These are phyloP conservation scores for Saussurea involucrata DNA, from an alignment of 129 eudicot genomes.

Conservation along the genomic window DNA sequence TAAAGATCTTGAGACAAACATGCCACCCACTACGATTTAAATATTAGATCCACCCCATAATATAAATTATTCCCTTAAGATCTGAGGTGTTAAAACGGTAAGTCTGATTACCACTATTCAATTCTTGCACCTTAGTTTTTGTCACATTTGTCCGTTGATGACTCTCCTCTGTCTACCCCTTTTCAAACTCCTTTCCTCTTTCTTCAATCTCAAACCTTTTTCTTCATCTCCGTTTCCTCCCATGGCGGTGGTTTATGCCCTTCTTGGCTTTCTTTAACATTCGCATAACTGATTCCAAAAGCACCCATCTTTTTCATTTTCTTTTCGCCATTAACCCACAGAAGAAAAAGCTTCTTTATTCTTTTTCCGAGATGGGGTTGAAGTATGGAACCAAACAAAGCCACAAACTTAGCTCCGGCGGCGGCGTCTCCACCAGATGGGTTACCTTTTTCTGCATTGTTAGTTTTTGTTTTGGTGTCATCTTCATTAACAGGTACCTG, in stretches of 20 bases:
- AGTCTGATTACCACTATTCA: neutral
- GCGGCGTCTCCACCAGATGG: constrained; percentile 53
- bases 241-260: neutral
- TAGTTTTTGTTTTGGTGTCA: constrained; percentile 67
- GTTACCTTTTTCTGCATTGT: constrained; percentile 60
- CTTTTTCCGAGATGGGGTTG: constrained; percentile 33
- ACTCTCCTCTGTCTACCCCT: constrained; percentile 13
- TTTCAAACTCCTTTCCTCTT: constrained; percentile 23
- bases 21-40: constrained; percentile 19
- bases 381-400: constrained; percentile 39
- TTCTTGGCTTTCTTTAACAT: neutral
- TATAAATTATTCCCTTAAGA: constrained; percentile 12
- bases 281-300: neutral
- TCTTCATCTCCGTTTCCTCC: neutral
- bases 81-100: constrained; percentile 24
- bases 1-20: constrained; percentile 33
- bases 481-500: constrained; percentile 58
- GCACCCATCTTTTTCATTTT: neutral
- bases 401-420: constrained; percentile 37
- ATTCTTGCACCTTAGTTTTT: neutral
- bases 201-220: constrained; percentile 30
- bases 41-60: neutral
- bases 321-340: neutral
- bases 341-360: neutral
- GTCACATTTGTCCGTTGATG: constrained; percentile 21